Conservation (phyloP, 257 asterid species). For the Henckelia pumila region DNA sequence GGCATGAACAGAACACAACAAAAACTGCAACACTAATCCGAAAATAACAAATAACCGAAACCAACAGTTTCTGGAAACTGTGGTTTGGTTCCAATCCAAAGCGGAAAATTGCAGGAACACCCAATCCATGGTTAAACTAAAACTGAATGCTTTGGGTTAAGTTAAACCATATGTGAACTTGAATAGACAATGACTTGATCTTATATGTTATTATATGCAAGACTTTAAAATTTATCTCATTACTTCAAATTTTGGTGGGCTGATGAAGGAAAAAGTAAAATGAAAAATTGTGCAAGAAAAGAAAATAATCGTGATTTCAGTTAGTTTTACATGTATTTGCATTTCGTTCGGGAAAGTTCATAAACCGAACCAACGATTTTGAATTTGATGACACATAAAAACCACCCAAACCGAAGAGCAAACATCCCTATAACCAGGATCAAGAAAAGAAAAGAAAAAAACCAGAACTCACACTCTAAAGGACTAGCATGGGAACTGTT, state of each 20-base stretch:
- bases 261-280: no score
- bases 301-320: background rate
- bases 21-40: background rate
- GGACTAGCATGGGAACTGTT: slow-evolving; percentile 44
- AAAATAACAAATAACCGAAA: no score
- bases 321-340: background rate
- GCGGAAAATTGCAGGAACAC: background rate
- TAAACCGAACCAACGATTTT: no score
- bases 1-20: background rate
- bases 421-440: background rate
- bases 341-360: background rate
- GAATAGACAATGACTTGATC: background rate
- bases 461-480: slow-evolving; percentile 61
- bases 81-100: background rate
- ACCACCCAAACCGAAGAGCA: background rate
- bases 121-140: background rate
- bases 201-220: no score
- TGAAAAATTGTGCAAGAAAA: background rate
- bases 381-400: background rate
- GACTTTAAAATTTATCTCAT: no score
- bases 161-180: background rate
- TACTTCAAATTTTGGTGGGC: no score
- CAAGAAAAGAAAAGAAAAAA: slow-evolving; percentile 15
- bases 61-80: background rate
- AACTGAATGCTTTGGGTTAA: background rate